Conservation (phyloP, 345 rosid species). For the Orychophragmus violaceus region DNA sequence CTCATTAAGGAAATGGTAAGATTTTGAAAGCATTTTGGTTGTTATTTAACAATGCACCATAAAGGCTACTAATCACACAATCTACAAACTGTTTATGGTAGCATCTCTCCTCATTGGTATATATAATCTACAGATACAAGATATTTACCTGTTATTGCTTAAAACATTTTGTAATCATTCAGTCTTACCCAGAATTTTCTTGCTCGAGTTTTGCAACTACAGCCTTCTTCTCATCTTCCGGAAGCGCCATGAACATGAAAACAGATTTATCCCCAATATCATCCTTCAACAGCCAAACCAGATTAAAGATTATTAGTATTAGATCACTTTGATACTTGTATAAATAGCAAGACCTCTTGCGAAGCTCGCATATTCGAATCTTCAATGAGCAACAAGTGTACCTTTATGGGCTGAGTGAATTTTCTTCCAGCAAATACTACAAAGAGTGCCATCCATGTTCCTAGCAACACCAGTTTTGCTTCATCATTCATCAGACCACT, state of each 20-base stretch:
- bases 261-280: constrained; percentile 95
- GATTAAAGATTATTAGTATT: neutral
- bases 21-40: neutral
- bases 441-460: constrained; percentile 78
- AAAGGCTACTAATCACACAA: neutral
- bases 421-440: constrained; percentile 86
- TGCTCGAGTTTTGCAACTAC: constrained; percentile 60
- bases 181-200: constrained; percentile 29
- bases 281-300: constrained; percentile 48
- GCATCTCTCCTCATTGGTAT: constrained; percentile 2
- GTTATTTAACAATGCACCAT: neutral
- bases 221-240: constrained; percentile 67
- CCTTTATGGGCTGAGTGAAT: constrained; percentile 92
- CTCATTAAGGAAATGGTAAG: neutral
- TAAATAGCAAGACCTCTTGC: neutral
- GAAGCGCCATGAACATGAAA: constrained; percentile 72
- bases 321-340: neutral
- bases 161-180: neutral
- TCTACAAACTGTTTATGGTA: constrained; percentile 16
- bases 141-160: constrained; percentile 16
- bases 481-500: constrained; percentile 74
- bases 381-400: constrained; percentile 9
- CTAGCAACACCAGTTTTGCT: constrained; percentile 57
- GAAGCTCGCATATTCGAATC: neutral
- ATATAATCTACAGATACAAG: constrained; percentile 11